Conservation (phyloP, 208 protist species). For the Leishmania guyanensis region DNA sequence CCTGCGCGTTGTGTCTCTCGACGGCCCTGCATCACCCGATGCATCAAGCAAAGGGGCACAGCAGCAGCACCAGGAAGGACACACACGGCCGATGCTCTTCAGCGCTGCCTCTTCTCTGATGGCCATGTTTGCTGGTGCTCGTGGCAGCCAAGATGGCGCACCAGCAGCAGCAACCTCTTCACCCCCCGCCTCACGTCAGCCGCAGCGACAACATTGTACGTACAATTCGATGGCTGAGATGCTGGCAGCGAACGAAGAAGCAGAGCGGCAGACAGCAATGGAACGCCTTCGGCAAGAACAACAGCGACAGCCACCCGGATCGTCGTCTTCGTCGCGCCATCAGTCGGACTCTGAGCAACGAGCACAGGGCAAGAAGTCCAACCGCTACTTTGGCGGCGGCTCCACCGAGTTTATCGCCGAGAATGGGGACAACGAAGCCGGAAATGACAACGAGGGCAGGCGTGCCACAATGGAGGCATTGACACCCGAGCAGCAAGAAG, state of each 20-base stretch:
- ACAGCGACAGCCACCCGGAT: constrained; percentile 2
- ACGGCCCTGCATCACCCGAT: constrained; percentile 6
- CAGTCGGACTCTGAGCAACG: constrained; percentile 18
- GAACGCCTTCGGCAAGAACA: constrained; percentile 32
- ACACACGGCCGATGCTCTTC: constrained; percentile 10
- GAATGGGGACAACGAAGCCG: constrained; percentile 13
- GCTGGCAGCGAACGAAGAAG: constrained; percentile 44
- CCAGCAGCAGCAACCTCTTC: not conserved
- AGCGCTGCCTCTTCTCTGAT: constrained; percentile 29
- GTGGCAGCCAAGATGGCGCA: not conserved
- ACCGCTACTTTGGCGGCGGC: constrained; percentile 65
- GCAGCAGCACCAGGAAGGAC: constrained; percentile 8
- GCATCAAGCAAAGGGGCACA: constrained; percentile 1
- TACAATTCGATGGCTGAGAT: constrained; percentile 62
- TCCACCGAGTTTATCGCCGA: constrained; percentile 62
- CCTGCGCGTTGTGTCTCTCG: constrained; percentile 58
- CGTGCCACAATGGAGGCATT: not conserved
- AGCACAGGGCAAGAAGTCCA: constrained; percentile 43
- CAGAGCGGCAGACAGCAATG: constrained; percentile 33
- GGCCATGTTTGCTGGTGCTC: constrained; percentile 12
- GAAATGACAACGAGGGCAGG: not conserved
- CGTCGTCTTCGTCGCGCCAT: constrained; percentile 10
- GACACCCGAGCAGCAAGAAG: constrained; percentile 16
- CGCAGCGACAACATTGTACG: constrained; percentile 10
- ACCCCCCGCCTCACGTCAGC: not conserved